Base-by-base conservation (phyloP, 345 rosid species). In the Hibiscus tridactylites region DNA sequence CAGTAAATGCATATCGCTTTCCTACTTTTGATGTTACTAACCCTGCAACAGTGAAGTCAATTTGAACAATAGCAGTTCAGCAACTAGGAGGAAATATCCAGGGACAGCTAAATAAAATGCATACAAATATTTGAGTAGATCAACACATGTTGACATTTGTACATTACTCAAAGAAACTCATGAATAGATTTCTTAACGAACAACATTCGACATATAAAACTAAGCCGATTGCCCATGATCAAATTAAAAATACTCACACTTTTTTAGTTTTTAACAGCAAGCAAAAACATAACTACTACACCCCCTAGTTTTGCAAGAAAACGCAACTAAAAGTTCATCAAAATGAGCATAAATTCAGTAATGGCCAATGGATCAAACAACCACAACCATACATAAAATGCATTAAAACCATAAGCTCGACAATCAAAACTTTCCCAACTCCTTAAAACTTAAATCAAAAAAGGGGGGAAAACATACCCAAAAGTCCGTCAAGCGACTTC, bases 21-120 rank as follows among this genome's bases (percentile, higher is more conserved):
- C 99, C 99, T 49, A 92, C 97, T 75, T 92, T 95, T 50, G 98
- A 89, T 29, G 94, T 88, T 61, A 92, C 91, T 93, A 92, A 84
- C 77, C 97, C 98, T 94, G 73, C 86, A 84, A 77, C 44, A 65
- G 50, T 9, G 7, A 63, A 64, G 26, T 64, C 29, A 26, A 64
- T 64, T 64, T 39, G 29, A 64, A 39, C 68, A 39, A 64, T 13
- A 61, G 16, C 16, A 39, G 28, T 64, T 64, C 47, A 39, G 68
- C n/a, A 37, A 37, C 5, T 64, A 39, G 29, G 50, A n/a, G 28
- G 65, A 64, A 39, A 10, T 37, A 63, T 63, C 28, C 16, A 5
- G 16, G 68, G 50, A 19, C 28, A 46, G 17, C 1, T 63, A 19
- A 39, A 19, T 39, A 19, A 28, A 61, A 61, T 61, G 46, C 65